Evolutionary conservation across 352 stramenopile species (phyloP), one percentile per base, ranked within the genome.

Genomic region (Pythium coloratum): DNA sequence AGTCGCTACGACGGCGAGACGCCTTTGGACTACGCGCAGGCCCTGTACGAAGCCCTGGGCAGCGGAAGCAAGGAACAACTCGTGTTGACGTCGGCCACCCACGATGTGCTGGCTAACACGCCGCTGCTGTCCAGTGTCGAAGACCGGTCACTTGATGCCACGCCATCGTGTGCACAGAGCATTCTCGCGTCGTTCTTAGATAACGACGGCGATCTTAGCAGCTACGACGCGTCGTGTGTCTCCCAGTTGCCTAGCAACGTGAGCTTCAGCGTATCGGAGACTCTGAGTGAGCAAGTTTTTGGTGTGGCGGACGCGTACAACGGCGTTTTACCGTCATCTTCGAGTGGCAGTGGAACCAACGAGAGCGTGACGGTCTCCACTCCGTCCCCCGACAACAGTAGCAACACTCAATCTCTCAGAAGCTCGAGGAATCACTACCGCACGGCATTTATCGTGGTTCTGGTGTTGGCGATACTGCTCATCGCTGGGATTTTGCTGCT

Each of bases 181-280:
- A 76, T 94, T 9, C 61, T 94, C 42, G 78, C 75, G n/a, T 91
- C 83, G 14, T 92, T 85, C 42, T 64, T 91, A 9, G 64, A 69
- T 16, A 74, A 55, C 36, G 67, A 67, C 33, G 82, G 82, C 24
- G 64, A 88, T 49, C 51, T 94, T 5, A 70, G 50, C n/a, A 61
- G 53, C 8, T 77, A 82, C 57, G 81, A 94, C 57, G 74, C 80
- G 18, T 82, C 77, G 2, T 94, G 86, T 44, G 71, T 90, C 55
- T 28, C 55, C 9, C 60, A 70, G 28, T 47, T 91, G 16, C 64
- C 70, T 6, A 65, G 61, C 2, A 50, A 38, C 6, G 55, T 75
- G 14, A 84, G 63, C 42, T 74, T 90, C 6, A 55, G 53, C 4
- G 73, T 88, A 49, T 74, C 74, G 8, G 70, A 58, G 1, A 26